Conservation (phyloP, 1,284 basidiomycete species). For the Sparassis latifolia region DNA sequence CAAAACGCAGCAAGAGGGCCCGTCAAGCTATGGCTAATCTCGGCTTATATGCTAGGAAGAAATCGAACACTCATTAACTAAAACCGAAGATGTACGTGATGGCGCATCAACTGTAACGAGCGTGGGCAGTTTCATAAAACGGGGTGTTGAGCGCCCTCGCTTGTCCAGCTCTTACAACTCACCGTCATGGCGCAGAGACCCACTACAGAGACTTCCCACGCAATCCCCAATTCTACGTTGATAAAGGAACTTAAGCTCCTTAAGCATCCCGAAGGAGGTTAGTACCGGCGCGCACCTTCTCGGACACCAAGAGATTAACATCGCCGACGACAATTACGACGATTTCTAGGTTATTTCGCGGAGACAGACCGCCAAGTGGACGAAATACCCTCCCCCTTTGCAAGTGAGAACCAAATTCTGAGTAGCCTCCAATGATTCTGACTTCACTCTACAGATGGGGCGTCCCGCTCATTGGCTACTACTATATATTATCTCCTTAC, state of each 20-base stretch:
- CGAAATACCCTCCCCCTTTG: constrained; percentile 32
- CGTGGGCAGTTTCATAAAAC: too few relatives aligned
- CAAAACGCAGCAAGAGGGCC: too few relatives aligned
- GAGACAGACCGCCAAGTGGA: constrained; percentile 32
- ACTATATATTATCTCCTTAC: constrained; percentile 44
- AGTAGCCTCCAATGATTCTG: background rate
- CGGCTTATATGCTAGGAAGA: too few relatives aligned
- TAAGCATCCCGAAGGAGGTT: constrained; percentile 32
- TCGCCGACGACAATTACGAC: background rate
- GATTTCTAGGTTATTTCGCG: constrained; percentile 30
- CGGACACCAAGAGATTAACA: too few relatives aligned
- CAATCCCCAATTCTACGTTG: constrained; percentile 24
- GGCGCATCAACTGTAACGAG: too few relatives aligned
- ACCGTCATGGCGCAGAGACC: too few relatives aligned
- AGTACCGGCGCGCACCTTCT: constrained; percentile 5
- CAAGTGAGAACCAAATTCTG: constrained; percentile 19
- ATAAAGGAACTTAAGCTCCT: constrained; percentile 25
- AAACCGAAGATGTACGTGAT: too few relatives aligned
- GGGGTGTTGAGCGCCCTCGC: too few relatives aligned
- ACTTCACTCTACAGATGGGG: constrained; percentile 16
- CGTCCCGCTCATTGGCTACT: constrained; percentile 29
- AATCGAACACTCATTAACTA: too few relatives aligned
- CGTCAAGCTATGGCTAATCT: too few relatives aligned
- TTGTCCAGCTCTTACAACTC: too few relatives aligned
- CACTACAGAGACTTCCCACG: constrained; percentile 4